Conservation (phyloP, 805 yeast genomes). For the Hanseniaspora lachancei region DNA sequence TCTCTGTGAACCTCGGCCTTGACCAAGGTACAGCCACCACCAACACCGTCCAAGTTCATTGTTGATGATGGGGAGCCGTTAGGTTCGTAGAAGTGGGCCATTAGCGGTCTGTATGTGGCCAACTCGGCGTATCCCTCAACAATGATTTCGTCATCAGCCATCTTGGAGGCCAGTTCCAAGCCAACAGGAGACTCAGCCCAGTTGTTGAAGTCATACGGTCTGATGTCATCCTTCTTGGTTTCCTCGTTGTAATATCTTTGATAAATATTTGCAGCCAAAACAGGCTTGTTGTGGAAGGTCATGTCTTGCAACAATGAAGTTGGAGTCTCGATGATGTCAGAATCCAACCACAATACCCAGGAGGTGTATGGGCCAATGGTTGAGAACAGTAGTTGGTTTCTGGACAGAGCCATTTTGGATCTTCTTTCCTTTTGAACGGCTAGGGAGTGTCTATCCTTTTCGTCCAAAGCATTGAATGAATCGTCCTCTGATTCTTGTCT, state of each 20-base stretch:
- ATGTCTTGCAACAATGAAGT: slow-evolving; percentile 71
- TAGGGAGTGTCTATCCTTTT: slow-evolving; percentile 83
- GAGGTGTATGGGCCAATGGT: slow-evolving; percentile 79
- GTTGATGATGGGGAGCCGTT: slow-evolving; percentile 50
- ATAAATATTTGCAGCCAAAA: slow-evolving; percentile 83
- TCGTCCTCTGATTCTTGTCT: slow-evolving; percentile 66
- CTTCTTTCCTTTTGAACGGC: slow-evolving; percentile 80
- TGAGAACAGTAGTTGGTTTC: slow-evolving; percentile 82
- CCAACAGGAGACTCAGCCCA: slow-evolving; percentile 88
- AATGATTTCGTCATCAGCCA: slow-evolving; percentile 80
- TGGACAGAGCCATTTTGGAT: slow-evolving; percentile 80
- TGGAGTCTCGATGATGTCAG: slow-evolving; percentile 87
- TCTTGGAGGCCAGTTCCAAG: slow-evolving; percentile 49
- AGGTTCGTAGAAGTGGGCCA: slow-evolving; percentile 76
- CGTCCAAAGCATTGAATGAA: slow-evolving; percentile 58
- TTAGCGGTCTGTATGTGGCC: slow-evolving; percentile 86
- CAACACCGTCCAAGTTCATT: slow-evolving; percentile 90
- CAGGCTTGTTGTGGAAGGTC: slow-evolving; percentile 72
- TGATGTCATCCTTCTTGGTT: slow-evolving; percentile 40
- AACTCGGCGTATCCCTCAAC: slow-evolving; percentile 90
- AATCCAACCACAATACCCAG: slow-evolving; percentile 95
- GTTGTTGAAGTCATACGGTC: slow-evolving; percentile 92
- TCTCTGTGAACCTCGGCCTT: slow-evolving; percentile 97
- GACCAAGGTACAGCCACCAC: slow-evolving; percentile 92
- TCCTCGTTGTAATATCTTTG: slow-evolving; percentile 62